Evolutionary conservation across 192 early-diverging fungal genomes (phyloP).

Genomic region (Pilaira anomala): DNA sequence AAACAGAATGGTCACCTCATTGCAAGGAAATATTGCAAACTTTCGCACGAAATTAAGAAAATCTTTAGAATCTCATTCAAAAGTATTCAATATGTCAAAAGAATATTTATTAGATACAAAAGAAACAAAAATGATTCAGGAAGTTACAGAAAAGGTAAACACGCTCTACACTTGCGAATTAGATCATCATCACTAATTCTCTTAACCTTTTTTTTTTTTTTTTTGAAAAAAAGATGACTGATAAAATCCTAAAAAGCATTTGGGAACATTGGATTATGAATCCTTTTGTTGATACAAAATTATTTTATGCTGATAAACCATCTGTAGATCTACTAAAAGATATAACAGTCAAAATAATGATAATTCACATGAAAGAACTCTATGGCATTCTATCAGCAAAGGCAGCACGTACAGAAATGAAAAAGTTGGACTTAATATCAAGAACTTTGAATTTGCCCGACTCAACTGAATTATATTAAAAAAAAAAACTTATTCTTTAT

Average conservation of each 20-base stretch:
- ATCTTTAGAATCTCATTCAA: slow-evolving; percentile 3
- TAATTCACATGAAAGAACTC: slow-evolving; percentile 2
- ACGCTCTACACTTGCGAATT: no score
- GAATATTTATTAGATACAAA: neutral
- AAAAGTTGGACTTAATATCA: slow-evolving; percentile 1
- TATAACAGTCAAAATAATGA: slow-evolving; percentile 10
- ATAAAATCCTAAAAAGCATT: neutral
- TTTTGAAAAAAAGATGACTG: slow-evolving; percentile 9
- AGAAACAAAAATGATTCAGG: neutral
- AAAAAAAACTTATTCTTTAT: neutral
- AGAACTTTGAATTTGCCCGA: slow-evolving; percentile 8
- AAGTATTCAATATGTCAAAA: neutral
- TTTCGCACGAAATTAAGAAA: slow-evolving; percentile 20
- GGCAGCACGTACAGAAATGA: neutral
- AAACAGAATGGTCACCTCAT: slow-evolving; percentile 10
- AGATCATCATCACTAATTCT: no score
- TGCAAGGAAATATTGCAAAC: slow-evolving; percentile 21
- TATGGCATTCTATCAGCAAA: neutral
- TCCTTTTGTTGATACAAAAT: slow-evolving; percentile 13
- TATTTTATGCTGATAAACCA: slow-evolving; percentile 11
- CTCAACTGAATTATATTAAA: neutral
- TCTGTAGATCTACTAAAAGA: slow-evolving; percentile 12
- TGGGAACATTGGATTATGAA: slow-evolving; percentile 22
- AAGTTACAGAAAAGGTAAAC: slow-evolving; percentile 14
- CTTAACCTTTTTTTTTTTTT: neutral